phyloP scores from a whole-genome alignment of 441 rosid genomes.

The Breynia disticha region DNA sequence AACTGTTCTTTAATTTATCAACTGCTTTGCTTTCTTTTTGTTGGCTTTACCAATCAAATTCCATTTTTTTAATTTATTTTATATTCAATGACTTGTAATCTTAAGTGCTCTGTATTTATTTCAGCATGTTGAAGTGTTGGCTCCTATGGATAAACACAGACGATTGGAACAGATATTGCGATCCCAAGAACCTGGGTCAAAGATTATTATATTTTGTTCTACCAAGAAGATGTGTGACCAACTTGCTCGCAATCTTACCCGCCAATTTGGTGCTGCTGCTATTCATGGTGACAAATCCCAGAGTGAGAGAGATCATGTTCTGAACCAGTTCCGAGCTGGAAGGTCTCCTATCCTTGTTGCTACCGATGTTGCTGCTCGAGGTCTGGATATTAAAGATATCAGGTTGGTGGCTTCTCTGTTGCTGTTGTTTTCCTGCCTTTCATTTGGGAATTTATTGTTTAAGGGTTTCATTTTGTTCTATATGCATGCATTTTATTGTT shows the following conservation, averaged over 20 bases:
- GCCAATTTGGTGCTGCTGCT: constrained; percentile 91
- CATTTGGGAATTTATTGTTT: too few relatives aligned
- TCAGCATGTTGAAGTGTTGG: constrained; percentile 70
- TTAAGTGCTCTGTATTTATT: constrained; percentile 8
- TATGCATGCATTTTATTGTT: background rate
- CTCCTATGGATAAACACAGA: constrained; percentile 84
- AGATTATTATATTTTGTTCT: constrained; percentile 88
- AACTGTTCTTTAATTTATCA: background rate
- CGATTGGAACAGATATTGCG: constrained; percentile 86
- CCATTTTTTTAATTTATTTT: background rate
- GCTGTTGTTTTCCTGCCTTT: background rate
- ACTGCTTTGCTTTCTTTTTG: background rate
- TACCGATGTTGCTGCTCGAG: constrained; percentile 99
- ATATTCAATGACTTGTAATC: background rate
- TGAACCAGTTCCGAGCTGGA: constrained; percentile 82
- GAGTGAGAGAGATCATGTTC: constrained; percentile 79
- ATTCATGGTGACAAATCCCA: constrained; percentile 99
- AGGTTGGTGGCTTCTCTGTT: constrained; percentile 34
- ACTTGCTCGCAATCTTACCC: constrained; percentile 73
- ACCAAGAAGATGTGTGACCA: constrained; percentile 98
- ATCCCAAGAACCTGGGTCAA: constrained; percentile 93
- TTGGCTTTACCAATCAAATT: background rate
- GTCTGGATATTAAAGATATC: constrained; percentile 91
- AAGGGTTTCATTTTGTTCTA: background rate
- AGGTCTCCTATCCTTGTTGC: constrained; percentile 96